A percentile compares a stretch with the other conserved stretches of the same genome.
These are phyloP conservation scores for Stephania yunnanensis DNA, from an alignment of 164 flowering plant genomes.

Conservation along the genomic window DNA sequence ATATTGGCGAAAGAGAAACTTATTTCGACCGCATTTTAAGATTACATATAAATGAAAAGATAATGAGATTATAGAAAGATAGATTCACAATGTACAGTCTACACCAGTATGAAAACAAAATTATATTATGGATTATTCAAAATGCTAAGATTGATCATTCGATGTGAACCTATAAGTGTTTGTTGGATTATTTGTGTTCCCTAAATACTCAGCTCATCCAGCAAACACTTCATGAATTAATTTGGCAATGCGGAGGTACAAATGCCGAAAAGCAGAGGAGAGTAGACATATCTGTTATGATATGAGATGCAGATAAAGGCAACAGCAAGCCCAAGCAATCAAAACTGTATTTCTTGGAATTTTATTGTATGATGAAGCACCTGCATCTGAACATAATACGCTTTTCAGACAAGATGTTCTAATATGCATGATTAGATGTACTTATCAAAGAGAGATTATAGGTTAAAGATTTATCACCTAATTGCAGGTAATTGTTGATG, in stretches of 20 bases:
- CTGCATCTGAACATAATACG: conserved; percentile 26
- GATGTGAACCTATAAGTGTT: conserved; percentile 1
- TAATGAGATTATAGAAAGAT: conserved; percentile 5
- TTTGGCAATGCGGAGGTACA: not conserved
- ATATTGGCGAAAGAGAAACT: not conserved
- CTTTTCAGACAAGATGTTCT: not conserved
- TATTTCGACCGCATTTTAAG: not conserved
- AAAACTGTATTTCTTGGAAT: conserved; percentile 13
- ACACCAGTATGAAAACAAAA: not conserved
- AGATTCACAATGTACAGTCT: not conserved
- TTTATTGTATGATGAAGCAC: conserved; percentile 28
- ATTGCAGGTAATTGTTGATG: conserved; percentile 54
- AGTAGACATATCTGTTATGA: conserved; percentile 9
- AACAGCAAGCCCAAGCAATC: conserved; percentile 28
- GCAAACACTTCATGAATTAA: not conserved
- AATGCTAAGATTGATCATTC: conserved; percentile 10
- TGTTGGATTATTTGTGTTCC: not conserved
- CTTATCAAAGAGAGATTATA: not conserved
- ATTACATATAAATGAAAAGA: not conserved
- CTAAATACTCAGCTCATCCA: not conserved
- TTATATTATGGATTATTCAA: not conserved
- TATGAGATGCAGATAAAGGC: conserved; percentile 22
- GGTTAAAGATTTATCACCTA: conserved; percentile 32
- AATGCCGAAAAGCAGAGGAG: not conserved
- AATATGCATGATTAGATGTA: not conserved